Evolutionary conservation across 2,329 filamentous ascomycete genomes (phyloP).

Genomic region (Exophiala calicioides): DNA sequence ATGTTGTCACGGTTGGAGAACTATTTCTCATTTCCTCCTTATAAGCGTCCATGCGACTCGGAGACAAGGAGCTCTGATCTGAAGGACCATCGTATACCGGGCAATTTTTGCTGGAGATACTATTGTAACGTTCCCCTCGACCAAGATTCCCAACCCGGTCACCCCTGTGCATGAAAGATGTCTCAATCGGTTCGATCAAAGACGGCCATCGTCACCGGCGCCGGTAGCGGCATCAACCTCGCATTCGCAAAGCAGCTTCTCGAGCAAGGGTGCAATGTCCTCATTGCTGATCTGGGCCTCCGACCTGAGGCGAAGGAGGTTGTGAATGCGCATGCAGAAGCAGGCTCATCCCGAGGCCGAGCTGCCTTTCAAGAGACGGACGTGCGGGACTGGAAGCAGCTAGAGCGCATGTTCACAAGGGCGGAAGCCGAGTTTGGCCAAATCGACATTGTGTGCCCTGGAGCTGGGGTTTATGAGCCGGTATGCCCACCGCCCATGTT

Average conservation of each 20-base stretch:
- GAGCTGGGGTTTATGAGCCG: constrained; percentile 45
- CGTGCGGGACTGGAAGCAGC: constrained; percentile 51
- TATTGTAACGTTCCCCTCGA: no score
- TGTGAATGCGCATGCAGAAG: constrained; percentile 40
- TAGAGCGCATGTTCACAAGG: constrained; percentile 51
- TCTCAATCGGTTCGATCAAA: no score
- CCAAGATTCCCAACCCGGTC: no score
- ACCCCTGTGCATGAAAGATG: no score
- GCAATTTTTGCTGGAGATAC: no score
- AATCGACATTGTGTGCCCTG: constrained; percentile 48
- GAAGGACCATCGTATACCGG: no score
- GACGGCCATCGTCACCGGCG: constrained; percentile 57
- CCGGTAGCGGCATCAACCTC: constrained; percentile 50
- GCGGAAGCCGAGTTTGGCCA: constrained; percentile 51
- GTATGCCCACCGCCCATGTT: constrained; percentile 1
- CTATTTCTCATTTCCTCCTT: no score
- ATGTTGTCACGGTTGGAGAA: no score
- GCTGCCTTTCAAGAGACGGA: constrained; percentile 49
- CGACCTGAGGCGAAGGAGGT: constrained; percentile 45
- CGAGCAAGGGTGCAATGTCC: constrained; percentile 46
- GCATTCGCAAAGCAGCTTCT: constrained; percentile 44
- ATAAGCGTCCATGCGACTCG: no score
- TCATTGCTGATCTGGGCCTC: constrained; percentile 47
- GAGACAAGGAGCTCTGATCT: no score
- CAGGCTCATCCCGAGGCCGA: constrained; percentile 34